These are phyloP conservation scores for Mayamaea pseudoterrestris DNA, from an alignment of 108 stramenopile genomes.

Conservation along the genomic window DNA sequence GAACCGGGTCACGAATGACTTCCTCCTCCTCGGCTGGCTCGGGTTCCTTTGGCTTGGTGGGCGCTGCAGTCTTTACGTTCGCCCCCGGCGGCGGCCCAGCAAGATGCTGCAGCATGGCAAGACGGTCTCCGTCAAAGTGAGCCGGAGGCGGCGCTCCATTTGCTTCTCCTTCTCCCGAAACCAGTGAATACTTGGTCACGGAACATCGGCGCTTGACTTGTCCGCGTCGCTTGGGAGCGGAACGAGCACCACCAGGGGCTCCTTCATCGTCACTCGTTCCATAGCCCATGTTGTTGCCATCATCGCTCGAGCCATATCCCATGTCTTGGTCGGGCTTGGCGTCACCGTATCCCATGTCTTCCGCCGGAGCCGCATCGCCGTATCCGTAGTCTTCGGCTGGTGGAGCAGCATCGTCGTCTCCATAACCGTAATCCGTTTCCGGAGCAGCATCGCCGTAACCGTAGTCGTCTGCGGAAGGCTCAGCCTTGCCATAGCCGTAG, in stretches of 20 bases:
- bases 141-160: too few species aligned
- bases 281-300: background rate
- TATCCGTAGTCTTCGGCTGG: constrained; percentile 2
- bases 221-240: background rate
- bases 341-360: constrained; percentile 2
- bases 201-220: constrained; percentile 16
- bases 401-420: constrained; percentile 5
- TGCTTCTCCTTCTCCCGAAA: too few species aligned
- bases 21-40: too few species aligned
- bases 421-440: constrained; percentile 11
- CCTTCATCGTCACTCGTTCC: background rate
- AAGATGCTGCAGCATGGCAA: too few species aligned
- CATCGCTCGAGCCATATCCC: background rate
- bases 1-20: too few species aligned
- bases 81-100: too few species aligned
- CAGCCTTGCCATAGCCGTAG: constrained; percentile 4
- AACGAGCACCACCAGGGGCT: background rate
- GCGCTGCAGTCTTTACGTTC: too few species aligned
- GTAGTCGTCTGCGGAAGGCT: background rate
- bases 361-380: background rate
- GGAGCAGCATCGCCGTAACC: constrained; percentile 4
- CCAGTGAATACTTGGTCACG: constrained; percentile 17
- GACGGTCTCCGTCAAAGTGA: too few species aligned
- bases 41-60: too few species aligned
- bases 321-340: background rate